Conservation (phyloP, 305 asterid genomes). For the Stenogyne calaminthoides region DNA sequence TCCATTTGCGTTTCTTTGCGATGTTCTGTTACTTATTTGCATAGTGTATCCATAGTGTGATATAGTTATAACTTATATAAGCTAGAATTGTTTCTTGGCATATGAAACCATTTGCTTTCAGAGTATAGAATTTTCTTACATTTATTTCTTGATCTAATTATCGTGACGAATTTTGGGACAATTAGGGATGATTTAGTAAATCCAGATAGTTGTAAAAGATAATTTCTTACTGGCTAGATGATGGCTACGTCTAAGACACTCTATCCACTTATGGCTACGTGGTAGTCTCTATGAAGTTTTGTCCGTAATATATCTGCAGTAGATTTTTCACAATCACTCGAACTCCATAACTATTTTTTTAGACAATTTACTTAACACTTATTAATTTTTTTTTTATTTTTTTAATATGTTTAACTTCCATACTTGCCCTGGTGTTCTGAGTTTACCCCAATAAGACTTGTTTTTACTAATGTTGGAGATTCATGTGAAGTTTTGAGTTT, state of each 20-base stretch:
- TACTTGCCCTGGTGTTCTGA: conserved; percentile 1
- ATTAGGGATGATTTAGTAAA: not conserved
- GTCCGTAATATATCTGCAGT: conserved; percentile 1
- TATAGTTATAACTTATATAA: not conserved
- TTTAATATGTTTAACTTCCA: conserved; percentile 1
- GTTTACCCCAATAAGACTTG: not conserved
- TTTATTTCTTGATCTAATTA: conserved; percentile 10
- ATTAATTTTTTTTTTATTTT: not conserved
- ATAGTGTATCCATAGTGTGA: not conserved
- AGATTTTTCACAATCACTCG: not conserved
- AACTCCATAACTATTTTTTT: not conserved
- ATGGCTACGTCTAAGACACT: not conserved
- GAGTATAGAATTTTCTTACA: conserved; percentile 3
- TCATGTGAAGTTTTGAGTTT: conserved; percentile 17
- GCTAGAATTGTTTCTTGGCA: not conserved
- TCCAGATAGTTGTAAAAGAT: not conserved
- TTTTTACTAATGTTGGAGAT: conserved; percentile 10
- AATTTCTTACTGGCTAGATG: not conserved
- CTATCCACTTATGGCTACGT: conserved; percentile 6
- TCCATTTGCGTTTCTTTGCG: conserved; percentile 1
- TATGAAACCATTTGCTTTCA: not conserved
- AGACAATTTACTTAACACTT: not conserved
- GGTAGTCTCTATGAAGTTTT: conserved; percentile 7
- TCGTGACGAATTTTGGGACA: conserved; percentile 9
- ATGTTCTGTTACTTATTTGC: conserved; percentile 8